Conservation (phyloP, 352 stramenopile genomes). For the Achlya hypogyna region DNA sequence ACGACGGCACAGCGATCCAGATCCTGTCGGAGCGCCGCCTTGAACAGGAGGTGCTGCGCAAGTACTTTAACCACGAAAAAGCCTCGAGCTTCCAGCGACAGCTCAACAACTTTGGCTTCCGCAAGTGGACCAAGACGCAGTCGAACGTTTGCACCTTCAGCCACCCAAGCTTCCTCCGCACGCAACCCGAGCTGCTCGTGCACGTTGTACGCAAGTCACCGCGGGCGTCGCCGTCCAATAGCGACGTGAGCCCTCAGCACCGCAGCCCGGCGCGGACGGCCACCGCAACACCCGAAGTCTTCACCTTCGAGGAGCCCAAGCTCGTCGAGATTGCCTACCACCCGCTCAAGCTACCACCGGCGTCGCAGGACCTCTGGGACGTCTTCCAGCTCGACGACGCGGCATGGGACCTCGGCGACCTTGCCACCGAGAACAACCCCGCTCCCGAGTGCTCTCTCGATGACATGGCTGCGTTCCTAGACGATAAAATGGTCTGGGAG, state of each 20-base stretch:
- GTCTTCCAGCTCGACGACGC: not conserved
- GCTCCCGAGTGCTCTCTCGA: no score
- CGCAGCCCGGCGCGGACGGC: not conserved
- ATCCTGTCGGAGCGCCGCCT: constrained; percentile 71
- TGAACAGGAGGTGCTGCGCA: constrained; percentile 80
- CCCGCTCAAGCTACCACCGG: not conserved
- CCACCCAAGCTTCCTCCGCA: constrained; percentile 58
- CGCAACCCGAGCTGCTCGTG: constrained; percentile 1
- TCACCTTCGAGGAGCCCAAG: not conserved
- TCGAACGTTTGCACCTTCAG: constrained; percentile 77
- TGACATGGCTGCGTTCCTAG: not conserved
- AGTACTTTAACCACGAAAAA: constrained; percentile 90
- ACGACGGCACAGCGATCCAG: constrained; percentile 70
- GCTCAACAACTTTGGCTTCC: constrained; percentile 90
- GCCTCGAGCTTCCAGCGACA: constrained; percentile 89
- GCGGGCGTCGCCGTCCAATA: not conserved
- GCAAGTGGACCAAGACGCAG: constrained; percentile 73
- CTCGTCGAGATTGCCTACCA: not conserved
- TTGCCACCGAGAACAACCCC: no score
- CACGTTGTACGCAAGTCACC: constrained; percentile 12
- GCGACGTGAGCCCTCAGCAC: not conserved
- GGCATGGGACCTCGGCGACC: not conserved
- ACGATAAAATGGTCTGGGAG: not conserved
- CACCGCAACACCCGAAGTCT: not conserved
- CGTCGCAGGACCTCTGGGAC: not conserved